phyloP scores from a whole-genome alignment of 129 eudicot species.

The Cynara cardunculus region DNA sequence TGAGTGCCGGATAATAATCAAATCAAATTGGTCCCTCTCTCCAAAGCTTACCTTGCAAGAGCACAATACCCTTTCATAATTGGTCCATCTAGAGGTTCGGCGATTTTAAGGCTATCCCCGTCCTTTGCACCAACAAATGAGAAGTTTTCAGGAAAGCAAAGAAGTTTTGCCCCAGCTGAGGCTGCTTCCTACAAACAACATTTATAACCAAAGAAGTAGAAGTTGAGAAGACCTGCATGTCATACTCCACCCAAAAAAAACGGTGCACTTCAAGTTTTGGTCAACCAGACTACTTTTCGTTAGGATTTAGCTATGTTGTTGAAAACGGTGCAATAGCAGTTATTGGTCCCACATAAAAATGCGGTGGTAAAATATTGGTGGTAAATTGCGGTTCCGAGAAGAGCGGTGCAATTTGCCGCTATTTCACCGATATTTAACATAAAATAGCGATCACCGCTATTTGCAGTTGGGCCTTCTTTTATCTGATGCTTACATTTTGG shows the following conservation, averaged over 20 bases:
- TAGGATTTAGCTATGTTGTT: too few relatives aligned
- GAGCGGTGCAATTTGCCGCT: too few relatives aligned
- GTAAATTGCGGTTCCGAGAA: too few relatives aligned
- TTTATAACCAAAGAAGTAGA: slow-evolving; percentile 2
- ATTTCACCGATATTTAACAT: too few relatives aligned
- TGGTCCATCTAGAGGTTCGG: slow-evolving; percentile 85
- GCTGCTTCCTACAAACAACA: slow-evolving; percentile 71
- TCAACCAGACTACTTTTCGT: not conserved
- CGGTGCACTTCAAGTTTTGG: not conserved
- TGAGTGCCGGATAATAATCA: not conserved
- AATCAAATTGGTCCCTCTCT: not conserved
- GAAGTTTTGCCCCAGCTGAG: slow-evolving; percentile 79
- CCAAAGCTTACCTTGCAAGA: slow-evolving; percentile 63
- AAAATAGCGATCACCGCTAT: too few relatives aligned
- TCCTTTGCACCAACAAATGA: slow-evolving; percentile 64
- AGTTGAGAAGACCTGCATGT: not conserved
- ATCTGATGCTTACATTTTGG: too few relatives aligned
- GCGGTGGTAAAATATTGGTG: too few relatives aligned
- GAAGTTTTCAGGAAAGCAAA: slow-evolving; percentile 90
- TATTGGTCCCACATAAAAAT: too few relatives aligned
- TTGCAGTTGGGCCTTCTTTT: too few relatives aligned
- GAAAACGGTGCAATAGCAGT: too few relatives aligned
- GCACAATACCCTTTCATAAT: slow-evolving; percentile 69
- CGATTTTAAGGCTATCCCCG: slow-evolving; percentile 83
- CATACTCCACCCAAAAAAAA: not conserved